Conservation (phyloP, 2,329 filamentous ascomycete genomes). For the Fusarium robinianum region DNA sequence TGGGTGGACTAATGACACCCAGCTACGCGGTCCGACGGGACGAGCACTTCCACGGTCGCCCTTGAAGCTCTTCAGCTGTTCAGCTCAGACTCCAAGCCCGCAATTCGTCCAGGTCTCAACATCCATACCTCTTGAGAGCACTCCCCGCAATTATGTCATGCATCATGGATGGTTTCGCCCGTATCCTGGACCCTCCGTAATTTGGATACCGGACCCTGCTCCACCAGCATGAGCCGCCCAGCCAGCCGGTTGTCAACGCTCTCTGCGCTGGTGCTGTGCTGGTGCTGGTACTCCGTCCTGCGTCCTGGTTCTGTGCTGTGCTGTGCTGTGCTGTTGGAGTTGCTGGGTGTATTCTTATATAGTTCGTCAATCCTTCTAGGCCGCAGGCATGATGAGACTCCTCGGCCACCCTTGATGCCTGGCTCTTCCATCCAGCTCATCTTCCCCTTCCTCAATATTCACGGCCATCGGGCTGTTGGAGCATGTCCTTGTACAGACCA, state of each 20-base stretch:
- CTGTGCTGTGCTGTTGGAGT: slow-evolving; percentile 5
- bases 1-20: slow-evolving; percentile 24
- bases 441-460: slow-evolving; percentile 22
- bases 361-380: slow-evolving; percentile 33
- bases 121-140: slow-evolving; percentile 26
- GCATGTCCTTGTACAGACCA: slow-evolving; percentile 24
- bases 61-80: slow-evolving; percentile 28
- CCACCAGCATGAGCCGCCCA: slow-evolving; percentile 32
- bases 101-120: slow-evolving; percentile 13
- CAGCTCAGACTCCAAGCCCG: slow-evolving; percentile 21
- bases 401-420: slow-evolving; percentile 36
- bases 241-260: slow-evolving; percentile 27
- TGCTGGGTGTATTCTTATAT: slow-evolving; percentile 35
- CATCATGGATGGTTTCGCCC: slow-evolving; percentile 42
- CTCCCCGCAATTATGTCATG: slow-evolving; percentile 54
- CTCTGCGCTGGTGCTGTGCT: slow-evolving; percentile 10
- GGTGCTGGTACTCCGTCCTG: background rate
- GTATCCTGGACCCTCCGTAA: slow-evolving; percentile 45
- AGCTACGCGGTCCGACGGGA: slow-evolving; percentile 24
- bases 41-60: slow-evolving; percentile 25
- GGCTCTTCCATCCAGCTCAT: slow-evolving; percentile 30
- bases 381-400: slow-evolving; percentile 29
- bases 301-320: background rate
- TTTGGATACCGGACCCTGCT: slow-evolving; percentile 40
- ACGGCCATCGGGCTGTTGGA: slow-evolving; percentile 20